A percentile compares a stretch with the other conserved stretches of the same genome.
Conservation (phyloP, 2,329 filamentous ascomycete genomes). For the Leptographium galeiforme region DNA sequence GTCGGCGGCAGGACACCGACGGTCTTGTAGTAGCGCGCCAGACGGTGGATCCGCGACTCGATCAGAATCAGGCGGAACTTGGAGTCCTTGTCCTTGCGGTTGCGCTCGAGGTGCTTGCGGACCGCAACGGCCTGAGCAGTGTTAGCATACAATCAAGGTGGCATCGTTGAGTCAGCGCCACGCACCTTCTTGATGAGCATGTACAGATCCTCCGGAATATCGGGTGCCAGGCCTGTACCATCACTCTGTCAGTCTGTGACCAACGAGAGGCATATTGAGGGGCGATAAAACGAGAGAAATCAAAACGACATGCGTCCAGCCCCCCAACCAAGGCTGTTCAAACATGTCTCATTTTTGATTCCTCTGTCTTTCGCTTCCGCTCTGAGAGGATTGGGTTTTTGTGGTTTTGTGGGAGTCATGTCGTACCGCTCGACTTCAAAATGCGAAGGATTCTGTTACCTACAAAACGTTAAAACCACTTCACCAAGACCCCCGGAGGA, state of each 20-base stretch:
- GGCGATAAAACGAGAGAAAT: not conserved
- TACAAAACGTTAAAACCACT: conserved; percentile 21
- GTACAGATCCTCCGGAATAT: conserved; percentile 99
- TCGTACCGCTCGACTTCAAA: conserved; percentile 92
- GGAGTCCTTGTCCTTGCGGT: conserved; percentile 99
- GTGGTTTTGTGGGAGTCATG: conserved; percentile 21
- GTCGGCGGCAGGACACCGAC: conserved; percentile 73
- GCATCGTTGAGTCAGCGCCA: not conserved
- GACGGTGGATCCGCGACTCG: conserved; percentile 99
- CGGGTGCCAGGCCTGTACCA: conserved; percentile 89
- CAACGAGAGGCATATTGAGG: conserved; percentile 63
- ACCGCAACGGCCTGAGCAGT: conserved; percentile 73
- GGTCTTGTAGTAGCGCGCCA: conserved; percentile 94
- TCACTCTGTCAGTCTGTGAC: conserved; percentile 90
- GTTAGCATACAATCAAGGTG: not conserved
- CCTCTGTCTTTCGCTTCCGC: not conserved
- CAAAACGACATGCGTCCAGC: not conserved
- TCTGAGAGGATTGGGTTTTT: not conserved
- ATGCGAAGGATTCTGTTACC: conserved; percentile 99
- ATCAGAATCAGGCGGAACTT: conserved; percentile 99
- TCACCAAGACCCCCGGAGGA: not conserved
- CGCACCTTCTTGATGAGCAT: conserved; percentile 99
- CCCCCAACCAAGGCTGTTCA: not conserved
- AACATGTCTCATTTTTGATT: no score
- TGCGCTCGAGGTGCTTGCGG: conserved; percentile 99